A percentile compares a stretch with the other conserved stretches of the same genome.
Evolutionary conservation across 345 rosid genomes (phyloP).

Genomic region (Laguncularia racemosa): DNA sequence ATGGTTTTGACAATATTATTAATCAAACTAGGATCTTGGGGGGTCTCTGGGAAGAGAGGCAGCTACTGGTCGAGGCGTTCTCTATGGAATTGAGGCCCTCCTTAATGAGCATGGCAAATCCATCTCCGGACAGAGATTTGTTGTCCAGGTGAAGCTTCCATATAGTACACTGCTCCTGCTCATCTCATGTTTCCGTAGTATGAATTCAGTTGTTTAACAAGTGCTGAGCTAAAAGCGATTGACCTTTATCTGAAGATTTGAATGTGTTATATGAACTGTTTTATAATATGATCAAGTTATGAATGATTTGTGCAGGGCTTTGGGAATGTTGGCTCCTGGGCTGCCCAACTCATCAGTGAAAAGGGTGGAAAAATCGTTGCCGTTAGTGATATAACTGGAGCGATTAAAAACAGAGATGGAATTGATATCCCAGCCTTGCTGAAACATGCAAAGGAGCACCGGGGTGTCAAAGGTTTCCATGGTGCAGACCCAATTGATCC

Average conservation of each 20-base stretch:
- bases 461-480: conserved; percentile 71
- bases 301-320: conserved; percentile 48
- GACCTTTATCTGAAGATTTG: not conserved
- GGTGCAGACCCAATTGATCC: conserved; percentile 55
- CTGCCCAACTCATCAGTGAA: conserved; percentile 68
- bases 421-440: conserved; percentile 53
- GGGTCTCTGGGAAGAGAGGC: conserved; percentile 98
- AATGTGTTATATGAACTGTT: not conserved
- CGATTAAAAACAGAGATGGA: conserved; percentile 76
- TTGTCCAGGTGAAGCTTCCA: conserved; percentile 59
- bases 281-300: not conserved
- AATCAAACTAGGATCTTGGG: conserved; percentile 68
- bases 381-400: conserved; percentile 79
- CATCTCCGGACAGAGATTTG: conserved; percentile 71
- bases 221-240: no score
- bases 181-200: not conserved
- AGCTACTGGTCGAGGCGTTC: conserved; percentile 94
- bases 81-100: conserved; percentile 88
- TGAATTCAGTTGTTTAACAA: not conserved
- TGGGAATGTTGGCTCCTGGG: conserved; percentile 99
- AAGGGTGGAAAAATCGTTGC: conserved; percentile 83
- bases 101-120: conserved; percentile 75
- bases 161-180: not conserved
- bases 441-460: conserved; percentile 50
- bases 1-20: not conserved